Evolutionary conservation across 2,329 filamentous ascomycete genomes (phyloP), one percentile per base, ranked within the genome.

Genomic region (Diaporthe citri): DNA sequence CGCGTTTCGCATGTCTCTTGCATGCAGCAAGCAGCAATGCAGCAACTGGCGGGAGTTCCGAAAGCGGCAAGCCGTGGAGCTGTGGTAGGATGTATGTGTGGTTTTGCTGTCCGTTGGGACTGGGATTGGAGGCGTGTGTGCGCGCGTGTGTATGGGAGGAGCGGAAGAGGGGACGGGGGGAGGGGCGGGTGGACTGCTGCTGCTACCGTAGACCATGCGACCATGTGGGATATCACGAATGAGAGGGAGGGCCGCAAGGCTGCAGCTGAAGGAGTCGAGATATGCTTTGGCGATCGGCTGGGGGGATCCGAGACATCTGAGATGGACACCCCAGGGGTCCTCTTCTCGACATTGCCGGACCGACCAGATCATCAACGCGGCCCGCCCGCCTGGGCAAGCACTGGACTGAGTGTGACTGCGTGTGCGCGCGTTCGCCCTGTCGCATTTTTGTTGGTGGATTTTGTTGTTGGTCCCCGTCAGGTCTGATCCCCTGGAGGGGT

Each of bases 51-150:
- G 48, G 64, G 15, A 15, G 48, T 17, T 41, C 64, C 64, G 13
- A 69, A 69, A 69, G 64, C 34, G 34, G 64, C 48, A 69, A 69
- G 34, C 64, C 64, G 64, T 69, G 34, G 64, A 46, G n/a, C 8
- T 22, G 34, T 39, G 48, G 64, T 39, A 69, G 48, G 25, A 34
- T 20, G 28, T 34, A 34, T n/a, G 55, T 36, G 13, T 25, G 8
- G 4, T 17, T 7, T 46, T 5, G 9, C 28, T 36, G 13, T 17
- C 28, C 36, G 31, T 51, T 20, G 22, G 13, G 48, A 34, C 70
- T 55, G 8, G 22, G 31, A 62, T 62, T 25, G 17, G 28, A 22
- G 39, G 70, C 52, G 41, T 41, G 22, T 43, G 39, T 25, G 39
- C 25, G 41, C 3, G 25, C 12, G 20, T 41, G 6, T 15, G 13